Evolutionary conservation across 371 early-diverging fungal species (phyloP).

Genomic region (Mortierella sp.): DNA sequence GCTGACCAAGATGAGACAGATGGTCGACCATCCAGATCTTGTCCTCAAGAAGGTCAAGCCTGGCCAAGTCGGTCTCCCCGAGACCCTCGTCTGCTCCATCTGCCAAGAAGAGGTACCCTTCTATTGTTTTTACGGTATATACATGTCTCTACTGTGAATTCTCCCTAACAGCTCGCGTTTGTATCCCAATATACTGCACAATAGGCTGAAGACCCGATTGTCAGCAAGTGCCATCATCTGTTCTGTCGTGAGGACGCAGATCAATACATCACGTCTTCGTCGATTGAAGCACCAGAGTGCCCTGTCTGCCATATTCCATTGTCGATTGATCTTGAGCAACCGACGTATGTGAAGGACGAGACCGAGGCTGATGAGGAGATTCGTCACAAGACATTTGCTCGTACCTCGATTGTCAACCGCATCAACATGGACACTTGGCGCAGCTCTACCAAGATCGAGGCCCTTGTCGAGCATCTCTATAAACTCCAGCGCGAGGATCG

Average conservation of each 20-base stretch:
- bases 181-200: not conserved
- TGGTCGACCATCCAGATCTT: slow-evolving; percentile 95
- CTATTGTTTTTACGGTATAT: not conserved
- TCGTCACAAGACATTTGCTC: slow-evolving; percentile 62
- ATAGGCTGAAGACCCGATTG: slow-evolving; percentile 89
- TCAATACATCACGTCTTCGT: slow-evolving; percentile 66
- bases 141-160: not conserved
- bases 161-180: not conserved
- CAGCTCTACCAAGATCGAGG: slow-evolving; percentile 92
- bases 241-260: slow-evolving; percentile 84
- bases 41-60: slow-evolving; percentile 69
- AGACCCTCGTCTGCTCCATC: slow-evolving; percentile 87
- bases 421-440: slow-evolving; percentile 92
- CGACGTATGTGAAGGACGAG: slow-evolving; percentile 54
- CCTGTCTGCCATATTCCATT: slow-evolving; percentile 89
- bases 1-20: slow-evolving; percentile 79
- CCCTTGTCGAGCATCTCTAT: slow-evolving; percentile 92
- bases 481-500: slow-evolving; percentile 81
- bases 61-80: slow-evolving; percentile 41
- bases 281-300: slow-evolving; percentile 74
- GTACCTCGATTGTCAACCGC: slow-evolving; percentile 90
- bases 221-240: slow-evolving; percentile 93
- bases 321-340: slow-evolving; percentile 88
- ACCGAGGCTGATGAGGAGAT: slow-evolving; percentile 32
- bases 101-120: slow-evolving; percentile 81